Base-by-base conservation (phyloP, 2,329 filamentous ascomycete species). In the Colletotrichum liriopes region DNA sequence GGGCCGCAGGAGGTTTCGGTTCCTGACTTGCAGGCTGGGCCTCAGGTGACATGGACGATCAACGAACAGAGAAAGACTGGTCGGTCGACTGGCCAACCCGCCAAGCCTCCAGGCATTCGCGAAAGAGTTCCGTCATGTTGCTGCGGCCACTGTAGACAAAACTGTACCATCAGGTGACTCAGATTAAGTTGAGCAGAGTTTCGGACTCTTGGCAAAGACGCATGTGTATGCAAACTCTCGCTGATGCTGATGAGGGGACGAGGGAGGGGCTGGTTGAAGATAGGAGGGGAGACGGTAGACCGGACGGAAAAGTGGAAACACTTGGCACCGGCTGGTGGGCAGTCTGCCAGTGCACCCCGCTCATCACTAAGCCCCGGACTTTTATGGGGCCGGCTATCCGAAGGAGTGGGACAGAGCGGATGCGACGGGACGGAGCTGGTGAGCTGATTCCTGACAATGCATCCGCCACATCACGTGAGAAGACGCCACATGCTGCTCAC, bases 401-500 rank as follows among this genome's bases (percentile, higher is more conserved):
- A 56, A 20, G 14, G 39, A 64, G 14, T 37, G 43, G 59, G 7
- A 6, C 32, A 18, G 52, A 8, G 32, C 3, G 32, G 20, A 39
- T 23, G 20, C 6, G 54, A 55, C 43, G 43, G 45, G 18, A 16
- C 18, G 41, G 18, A 4, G 18, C 11, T 32, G 58, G 35, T 35
- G 43, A 35, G n/a, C 16, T 7, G 32, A 35, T 6, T 1, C 35
- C 11, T 2, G 12, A 26, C 26, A 2, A n/a, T 6, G 16, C 9
- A 12, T 12, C n/a, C 56, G 72, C 68, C 68, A 68, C 59, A 61
- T 72, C 67, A 73, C 58, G 67, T 71, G 67, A 26, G 1, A 0
- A 0, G 3, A 16, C 55, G 68, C 72, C 72, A 73, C 64, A 65
- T 7, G 11, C 3, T n/a, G 11, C 14, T 7, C 49, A 61, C 65